A percentile compares a stretch with the other conserved stretches of the same genome.
Evolutionary conservation across 805 yeast genomes (phyloP).

Genomic region (Ogataea sp.): DNA sequence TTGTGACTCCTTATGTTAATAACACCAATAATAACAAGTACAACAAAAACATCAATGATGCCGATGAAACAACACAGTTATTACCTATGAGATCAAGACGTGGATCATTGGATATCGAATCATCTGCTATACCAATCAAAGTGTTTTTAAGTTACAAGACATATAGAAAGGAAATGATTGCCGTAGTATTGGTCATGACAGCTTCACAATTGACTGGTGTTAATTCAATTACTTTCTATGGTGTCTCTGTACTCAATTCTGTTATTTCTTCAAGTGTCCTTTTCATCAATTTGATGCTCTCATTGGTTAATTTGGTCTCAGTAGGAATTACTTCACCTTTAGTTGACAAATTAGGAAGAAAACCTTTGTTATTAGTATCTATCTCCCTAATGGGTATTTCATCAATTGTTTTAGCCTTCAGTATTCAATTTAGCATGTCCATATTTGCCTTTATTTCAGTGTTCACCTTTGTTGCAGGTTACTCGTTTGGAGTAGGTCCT

Average conservation of each 20-base stretch:
- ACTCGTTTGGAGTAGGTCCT: constrained; percentile 66
- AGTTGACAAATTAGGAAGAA: constrained; percentile 30
- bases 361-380: constrained; percentile 32
- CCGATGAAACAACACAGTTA: constrained; percentile 2
- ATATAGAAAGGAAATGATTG: constrained; percentile 11
- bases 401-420: constrained; percentile 1
- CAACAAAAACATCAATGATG: too few species aligned
- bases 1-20: constrained; percentile 1
- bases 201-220: constrained; percentile 37
- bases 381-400: constrained; percentile 20
- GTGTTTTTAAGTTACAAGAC: constrained; percentile 16
- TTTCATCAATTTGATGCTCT: constrained; percentile 3
- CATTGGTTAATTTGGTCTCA: constrained; percentile 2
- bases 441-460: constrained; percentile 2
- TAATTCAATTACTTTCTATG: constrained; percentile 35
- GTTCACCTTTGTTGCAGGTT: constrained; percentile 5
- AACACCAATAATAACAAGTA: too few species aligned
- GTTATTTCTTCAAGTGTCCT: constrained; percentile 31
- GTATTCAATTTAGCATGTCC: neutral
- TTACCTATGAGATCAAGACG: constrained; percentile 13
- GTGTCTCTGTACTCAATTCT: constrained; percentile 30
- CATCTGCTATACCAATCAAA: constrained; percentile 12
- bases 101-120: constrained; percentile 25
- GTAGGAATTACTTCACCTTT: constrained; percentile 10
- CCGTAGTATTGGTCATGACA: constrained; percentile 28